Evolutionary conservation across 2,329 filamentous ascomycete genomes (phyloP).

Genomic region (Helotiales sp.): DNA sequence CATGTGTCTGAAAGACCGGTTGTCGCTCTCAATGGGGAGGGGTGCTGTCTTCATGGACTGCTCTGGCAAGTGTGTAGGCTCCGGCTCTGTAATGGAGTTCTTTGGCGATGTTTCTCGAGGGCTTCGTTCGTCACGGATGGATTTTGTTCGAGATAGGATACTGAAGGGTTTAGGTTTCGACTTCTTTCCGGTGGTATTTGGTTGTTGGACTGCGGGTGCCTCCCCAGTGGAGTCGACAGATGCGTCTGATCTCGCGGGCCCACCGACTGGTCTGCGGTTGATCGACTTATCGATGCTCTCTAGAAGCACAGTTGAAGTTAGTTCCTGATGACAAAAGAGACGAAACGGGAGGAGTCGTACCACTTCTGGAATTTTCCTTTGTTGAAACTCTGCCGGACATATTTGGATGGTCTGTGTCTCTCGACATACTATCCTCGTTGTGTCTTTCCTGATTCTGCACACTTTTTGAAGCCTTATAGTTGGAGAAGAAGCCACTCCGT

Average conservation of each 20-base stretch:
- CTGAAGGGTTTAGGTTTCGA: slow-evolving; percentile 36
- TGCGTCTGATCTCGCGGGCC: slow-evolving; percentile 29
- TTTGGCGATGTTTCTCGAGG: slow-evolving; percentile 26
- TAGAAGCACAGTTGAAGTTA: slow-evolving; percentile 21
- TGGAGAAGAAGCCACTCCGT: slow-evolving; percentile 44
- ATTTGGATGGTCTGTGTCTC: slow-evolving; percentile 32
- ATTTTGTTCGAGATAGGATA: slow-evolving; percentile 42
- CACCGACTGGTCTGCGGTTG: slow-evolving; percentile 31
- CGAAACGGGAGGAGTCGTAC: slow-evolving; percentile 30
- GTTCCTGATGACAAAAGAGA: slow-evolving; percentile 15
- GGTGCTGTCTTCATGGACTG: slow-evolving; percentile 62
- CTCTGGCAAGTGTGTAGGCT: slow-evolving; percentile 35
- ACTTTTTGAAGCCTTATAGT: slow-evolving; percentile 47
- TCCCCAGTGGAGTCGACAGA: slow-evolving; percentile 27
- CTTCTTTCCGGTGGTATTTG: slow-evolving; percentile 26
- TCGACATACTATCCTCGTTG: slow-evolving; percentile 36
- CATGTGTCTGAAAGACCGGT: slow-evolving; percentile 64
- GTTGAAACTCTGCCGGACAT: slow-evolving; percentile 33
- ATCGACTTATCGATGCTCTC: slow-evolving; percentile 29
- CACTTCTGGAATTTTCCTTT: slow-evolving; percentile 31
- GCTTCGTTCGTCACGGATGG: slow-evolving; percentile 42
- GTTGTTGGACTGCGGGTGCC: slow-evolving; percentile 12
- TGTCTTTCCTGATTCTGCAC: slow-evolving; percentile 37
- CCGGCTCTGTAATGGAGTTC: slow-evolving; percentile 31
- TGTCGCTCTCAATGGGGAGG: slow-evolving; percentile 51